Base-by-base conservation (phyloP, 2,329 filamentous ascomycete genomes). In the Stachybotrys elegans region DNA sequence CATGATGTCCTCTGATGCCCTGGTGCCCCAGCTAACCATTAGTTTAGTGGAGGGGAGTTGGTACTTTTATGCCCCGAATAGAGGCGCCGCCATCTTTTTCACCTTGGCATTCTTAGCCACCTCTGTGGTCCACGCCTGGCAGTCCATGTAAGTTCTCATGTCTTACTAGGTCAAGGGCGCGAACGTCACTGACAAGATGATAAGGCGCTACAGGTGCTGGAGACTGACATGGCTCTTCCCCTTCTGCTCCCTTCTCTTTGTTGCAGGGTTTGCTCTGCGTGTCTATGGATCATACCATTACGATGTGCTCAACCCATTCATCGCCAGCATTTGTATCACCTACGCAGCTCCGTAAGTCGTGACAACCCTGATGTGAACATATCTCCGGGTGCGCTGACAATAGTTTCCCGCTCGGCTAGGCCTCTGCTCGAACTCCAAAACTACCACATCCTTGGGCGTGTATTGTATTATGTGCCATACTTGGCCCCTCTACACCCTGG, bases 381-480 rank as follows among this genome's bases (percentile, higher is more conserved):
- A 16, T 4, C n/a, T 22, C 22, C n/a, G n/a, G n/a, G n/a, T n/a
- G 22, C 36, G 39, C 46, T 17, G 21, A 4, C 14, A 7, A 2
- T 7, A 11, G 7, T 35, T 9, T 43, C 17, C 21, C 7, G 35
- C 17, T 13, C 8, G 6, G 6, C 32, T 36, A 75, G 74, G 14
- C 80, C 80, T 1, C 66, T 83, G 3, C 72, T 82, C 32, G 78
- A 80, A 42, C 68, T 79, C 4, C 71, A 76, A 44, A 81, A 83
- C 54, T 84, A 83, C 59, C 73, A 80, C 51, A 71, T 82, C 44
- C 72, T 84, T 20, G 75, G 75, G 5, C 22, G 38, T 17, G 23
- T 40, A 12, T 23, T 40, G 13, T 40, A 40, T 23, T 74, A 51
- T 22, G 67, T 79, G 5, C 78, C 78, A 0, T 76, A 79, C 54